Evolutionary conservation across 106 monocot genomes (phyloP).

Genomic region (Dendrobium chrysotoxum): DNA sequence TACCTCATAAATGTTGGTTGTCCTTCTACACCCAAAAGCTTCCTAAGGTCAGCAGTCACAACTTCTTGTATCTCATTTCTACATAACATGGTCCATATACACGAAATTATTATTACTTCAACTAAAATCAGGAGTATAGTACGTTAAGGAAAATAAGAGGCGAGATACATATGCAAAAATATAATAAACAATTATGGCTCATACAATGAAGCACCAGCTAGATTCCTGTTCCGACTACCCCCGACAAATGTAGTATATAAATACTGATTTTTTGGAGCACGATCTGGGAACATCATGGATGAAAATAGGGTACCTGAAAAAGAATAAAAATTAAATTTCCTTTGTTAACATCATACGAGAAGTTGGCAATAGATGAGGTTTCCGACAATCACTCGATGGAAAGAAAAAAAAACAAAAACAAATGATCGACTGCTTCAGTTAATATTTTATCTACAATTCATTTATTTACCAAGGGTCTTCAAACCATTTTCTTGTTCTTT

Average conservation of each 20-base stretch:
- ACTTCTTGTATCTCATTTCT: slow-evolving; percentile 78
- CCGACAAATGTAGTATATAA: slow-evolving; percentile 92
- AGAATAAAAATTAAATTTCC: not conserved
- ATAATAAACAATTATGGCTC: not conserved
- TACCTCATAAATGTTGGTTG: slow-evolving; percentile 81
- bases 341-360: not conserved
- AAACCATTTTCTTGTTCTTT: slow-evolving; percentile 85
- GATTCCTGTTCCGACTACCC: slow-evolving; percentile 78
- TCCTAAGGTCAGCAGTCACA: slow-evolving; percentile 71
- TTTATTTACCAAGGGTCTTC: slow-evolving; percentile 69
- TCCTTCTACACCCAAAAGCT: slow-evolving; percentile 71
- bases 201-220: slow-evolving; percentile 86
- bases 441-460: not conserved
- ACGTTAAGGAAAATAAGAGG: not conserved
- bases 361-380: not conserved
- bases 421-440: not conserved
- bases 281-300: slow-evolving; percentile 97
- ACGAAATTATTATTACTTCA: not conserved
- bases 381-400: not conserved
- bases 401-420: not conserved
- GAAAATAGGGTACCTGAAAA: slow-evolving; percentile 90
- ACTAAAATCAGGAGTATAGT: not conserved
- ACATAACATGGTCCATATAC: slow-evolving; percentile 5
- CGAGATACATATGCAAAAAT: not conserved
- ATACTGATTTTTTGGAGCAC: slow-evolving; percentile 79